Evolutionary conservation across 352 stramenopile genomes (phyloP).

Genomic region (Elongisporangium senticosum): DNA sequence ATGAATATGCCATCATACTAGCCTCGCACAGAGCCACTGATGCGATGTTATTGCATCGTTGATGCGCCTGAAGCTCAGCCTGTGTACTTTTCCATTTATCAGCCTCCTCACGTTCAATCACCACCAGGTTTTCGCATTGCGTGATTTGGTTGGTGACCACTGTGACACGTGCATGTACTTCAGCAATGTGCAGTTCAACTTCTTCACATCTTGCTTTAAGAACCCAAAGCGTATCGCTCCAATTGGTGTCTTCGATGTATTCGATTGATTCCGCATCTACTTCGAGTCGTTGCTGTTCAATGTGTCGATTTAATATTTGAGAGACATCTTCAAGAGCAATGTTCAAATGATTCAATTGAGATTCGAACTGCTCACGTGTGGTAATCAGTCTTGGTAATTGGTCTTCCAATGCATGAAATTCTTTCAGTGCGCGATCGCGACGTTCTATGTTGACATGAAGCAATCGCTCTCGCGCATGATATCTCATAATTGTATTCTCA

Average conservation of each 20-base stretch:
- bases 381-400: not conserved
- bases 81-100: slow-evolving; percentile 1
- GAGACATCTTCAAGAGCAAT: not conserved
- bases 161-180: slow-evolving; percentile 6
- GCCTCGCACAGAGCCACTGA: slow-evolving; percentile 4
- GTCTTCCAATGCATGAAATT: not conserved
- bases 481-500: not conserved
- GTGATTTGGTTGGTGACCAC: slow-evolving; percentile 1
- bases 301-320: not conserved
- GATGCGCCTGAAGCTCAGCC: not conserved
- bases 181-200: slow-evolving; percentile 11
- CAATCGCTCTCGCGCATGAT: not conserved
- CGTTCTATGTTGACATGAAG: not conserved
- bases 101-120: not conserved
- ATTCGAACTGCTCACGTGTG: not conserved
- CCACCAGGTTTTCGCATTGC: slow-evolving; percentile 3
- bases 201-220: slow-evolving; percentile 17
- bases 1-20: slow-evolving; percentile 10
- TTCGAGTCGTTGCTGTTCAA: not conserved
- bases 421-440: not conserved
- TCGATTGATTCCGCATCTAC: not conserved
- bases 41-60: not conserved
- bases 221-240: slow-evolving; percentile 6
- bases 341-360: not conserved
- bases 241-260: not conserved